Evolutionary conservation across 1,284 basidiomycete species (phyloP).

Genomic region (Moesziomyces globuligerus): DNA sequence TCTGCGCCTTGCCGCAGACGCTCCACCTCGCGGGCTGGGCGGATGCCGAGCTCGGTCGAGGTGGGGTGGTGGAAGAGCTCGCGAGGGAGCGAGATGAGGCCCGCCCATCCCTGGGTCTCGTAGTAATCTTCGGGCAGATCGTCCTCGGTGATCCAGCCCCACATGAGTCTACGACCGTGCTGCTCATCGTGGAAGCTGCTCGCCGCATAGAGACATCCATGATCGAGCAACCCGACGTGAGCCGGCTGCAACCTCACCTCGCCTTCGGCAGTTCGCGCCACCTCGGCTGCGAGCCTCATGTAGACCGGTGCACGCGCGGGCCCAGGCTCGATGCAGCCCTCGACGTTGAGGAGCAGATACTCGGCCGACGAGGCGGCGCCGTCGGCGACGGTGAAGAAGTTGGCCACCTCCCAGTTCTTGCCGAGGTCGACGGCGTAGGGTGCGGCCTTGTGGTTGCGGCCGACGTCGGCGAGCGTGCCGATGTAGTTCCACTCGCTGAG

Average conservation of each 20-base stretch:
- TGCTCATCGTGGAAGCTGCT: conserved; percentile 46
- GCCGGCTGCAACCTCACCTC: conserved; percentile 24
- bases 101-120: conserved; percentile 53
- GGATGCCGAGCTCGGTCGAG: conserved; percentile 31
- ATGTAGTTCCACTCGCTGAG: conserved; percentile 47
- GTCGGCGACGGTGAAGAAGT: conserved; percentile 40
- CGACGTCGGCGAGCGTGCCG: conserved; percentile 42
- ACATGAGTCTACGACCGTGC: conserved; percentile 45
- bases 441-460: conserved; percentile 30
- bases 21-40: conserved; percentile 32
- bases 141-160: conserved; percentile 59
- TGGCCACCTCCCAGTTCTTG: conserved; percentile 58
- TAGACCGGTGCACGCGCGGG: conserved; percentile 44
- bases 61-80: conserved; percentile 44
- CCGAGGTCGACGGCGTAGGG: conserved; percentile 50
- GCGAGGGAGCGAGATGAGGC: conserved; percentile 48
- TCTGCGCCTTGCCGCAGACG: conserved; percentile 27
- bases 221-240: conserved; percentile 38
- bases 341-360: conserved; percentile 51
- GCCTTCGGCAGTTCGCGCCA: not conserved
- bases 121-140: conserved; percentile 45
- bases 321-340: conserved; percentile 34
- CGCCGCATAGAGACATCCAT: conserved; percentile 55
- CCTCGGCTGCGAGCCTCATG: conserved; percentile 15
- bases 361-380: conserved; percentile 9